Base-by-base conservation (phyloP, 2,329 filamentous ascomycete genomes). In the Calonectria crousiana region DNA sequence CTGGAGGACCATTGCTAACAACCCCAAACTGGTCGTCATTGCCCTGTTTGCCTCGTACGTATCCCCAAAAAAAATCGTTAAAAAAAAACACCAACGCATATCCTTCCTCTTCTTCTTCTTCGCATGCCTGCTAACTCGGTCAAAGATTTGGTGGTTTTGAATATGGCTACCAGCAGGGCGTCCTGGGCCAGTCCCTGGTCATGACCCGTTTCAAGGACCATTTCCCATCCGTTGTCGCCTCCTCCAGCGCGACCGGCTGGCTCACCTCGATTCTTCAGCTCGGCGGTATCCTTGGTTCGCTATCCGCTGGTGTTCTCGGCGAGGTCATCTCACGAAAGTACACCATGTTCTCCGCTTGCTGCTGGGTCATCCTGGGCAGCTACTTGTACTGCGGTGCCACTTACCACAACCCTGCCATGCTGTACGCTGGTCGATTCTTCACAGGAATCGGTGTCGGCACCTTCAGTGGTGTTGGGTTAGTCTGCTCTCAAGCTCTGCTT, bases 101-200 rank as follows among this genome's bases (percentile, higher is more conserved):
- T 4, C 16, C 23, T 20, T 20, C 49, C 10, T 14, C 23, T n/a
- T 68, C 67, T 38, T 18, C 41, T 34, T 32, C 30, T 34, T 34
- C 32, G 10, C 32, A 2, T 10, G 6, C 10, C 44, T 32, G n/a
- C 30, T 9, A 4, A 0, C 2, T 34, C 6, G 32, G 16, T n/a
- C 36, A 23, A 60, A 80, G 78, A 34, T 69, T 80, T 2, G 78
- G 78, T 58, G 78, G 78, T 36, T 80, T 80, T 11, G 78, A 80
- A 20, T 74, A 23, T 60, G 62, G 66, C 23, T 67, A 66, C 6
- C 88, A 90, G 72, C 89, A 90, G 77, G 89, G 89, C 65, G 88
- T 91, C 1, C 82, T 91, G 4, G 88, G 88, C 38, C 87, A 90
- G 76, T 88, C 88, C 16, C 83, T 90, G 3, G 88, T 89, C 77